Evolutionary conservation across 345 rosid genomes (phyloP), one percentile per base, ranked within the genome.

Genomic region (Salix viminalis): DNA sequence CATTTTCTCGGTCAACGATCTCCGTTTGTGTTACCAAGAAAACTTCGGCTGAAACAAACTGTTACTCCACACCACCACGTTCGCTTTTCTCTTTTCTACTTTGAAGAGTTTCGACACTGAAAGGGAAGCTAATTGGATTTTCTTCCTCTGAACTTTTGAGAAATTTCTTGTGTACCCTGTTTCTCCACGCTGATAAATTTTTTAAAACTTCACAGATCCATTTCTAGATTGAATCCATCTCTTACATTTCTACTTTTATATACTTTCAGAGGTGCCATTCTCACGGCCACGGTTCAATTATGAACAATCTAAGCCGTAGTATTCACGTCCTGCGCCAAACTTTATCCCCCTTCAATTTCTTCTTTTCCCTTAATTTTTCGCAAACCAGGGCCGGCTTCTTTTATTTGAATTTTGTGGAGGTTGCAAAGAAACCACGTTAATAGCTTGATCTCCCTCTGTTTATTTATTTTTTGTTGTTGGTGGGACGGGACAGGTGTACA

Each of bases 401-500:
- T 74, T 30, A 44, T 58, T 69, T 73, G 71, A 77, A 66, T 79
- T 68, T 24, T 72, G 76, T 37, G 46, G 42, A 73, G 65, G 50
- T 70, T 30, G 67, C 75, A 58, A 64, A 5, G 37, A 24, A 30
- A 14, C 80, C 50, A 7, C 67, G 54, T 30, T 60, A 67, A 60
- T 72, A 39, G 46, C 32, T 9, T 48, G n/a, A 23, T 10, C n/a
- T 65, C 9, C 8, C 24, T 66, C 72, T 50, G 15, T 16, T 73
- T 70, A 21, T 23, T 76, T 41, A 26, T 70, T 15, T 60, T 70
- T 58, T 32, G 4, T 65, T 58, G 41, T 18, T 66, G 48, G 73
- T 65, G 77, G 75, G 66, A 78, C 73, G 80, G 72, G 81, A 76
- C 82, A 78, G 81, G 84, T 77, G 73, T 70, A n/a, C 54, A 62